These are phyloP conservation scores for sweet orange (Citrus sinensis) DNA, from an alignment of 345 rosid genomes.

Conservation along the genomic window DVS_A1.0 CM039161.1:23867001-23867500, in stretches of 20 bases:
- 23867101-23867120: no score
- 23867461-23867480: conserved; percentile 70
- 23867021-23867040: background rate
- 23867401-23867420: conserved; percentile 63
- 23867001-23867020: background rate
- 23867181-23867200: background rate
- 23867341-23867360: conserved; percentile 61
- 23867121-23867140: no score
- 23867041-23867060: background rate
- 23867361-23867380: conserved; percentile 76
- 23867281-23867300: conserved; percentile 52
- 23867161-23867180: background rate
- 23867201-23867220: conserved; percentile 74
- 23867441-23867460: conserved; percentile 66
- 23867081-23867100: no score
- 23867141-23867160: no score
- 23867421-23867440: conserved; percentile 59
- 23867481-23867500: conserved; percentile 75
- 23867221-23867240: conserved; percentile 79
- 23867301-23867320: conserved; percentile 57
- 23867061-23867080: background rate
- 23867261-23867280: conserved; percentile 79
- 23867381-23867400: conserved; percentile 79
- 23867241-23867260: conserved; percentile 84
- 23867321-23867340: conserved; percentile 71